phyloP scores from a whole-genome alignment of 805 yeast species.

The Cyberlindnera mississippiensis region DNA sequence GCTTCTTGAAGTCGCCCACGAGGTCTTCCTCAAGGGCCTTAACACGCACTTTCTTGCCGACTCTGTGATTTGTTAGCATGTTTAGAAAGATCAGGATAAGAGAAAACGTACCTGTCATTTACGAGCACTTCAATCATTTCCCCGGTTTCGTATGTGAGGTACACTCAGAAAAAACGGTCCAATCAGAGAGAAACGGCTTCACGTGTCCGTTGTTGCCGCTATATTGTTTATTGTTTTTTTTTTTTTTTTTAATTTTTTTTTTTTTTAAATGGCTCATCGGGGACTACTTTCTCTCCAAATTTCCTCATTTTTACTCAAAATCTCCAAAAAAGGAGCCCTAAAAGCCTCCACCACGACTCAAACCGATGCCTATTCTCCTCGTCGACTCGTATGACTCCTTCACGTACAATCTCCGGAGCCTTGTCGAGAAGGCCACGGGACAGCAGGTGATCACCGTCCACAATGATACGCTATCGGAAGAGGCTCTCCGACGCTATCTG shows the following conservation, averaged over 20 bases:
- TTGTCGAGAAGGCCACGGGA: conserved; percentile 51
- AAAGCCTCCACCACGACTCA: not conserved
- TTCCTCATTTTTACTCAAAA: not conserved
- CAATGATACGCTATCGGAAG: conserved; percentile 33
- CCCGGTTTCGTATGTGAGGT: too few relatives aligned
- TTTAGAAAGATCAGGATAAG: too few relatives aligned
- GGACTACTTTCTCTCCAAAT: not conserved
- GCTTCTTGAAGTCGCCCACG: conserved; percentile 84
- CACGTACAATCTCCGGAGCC: conserved; percentile 70
- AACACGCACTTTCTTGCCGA: conserved; percentile 84
- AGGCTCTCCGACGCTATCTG: conserved; percentile 40
- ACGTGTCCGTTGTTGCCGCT: not conserved
- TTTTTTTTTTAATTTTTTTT: conserved; percentile 1
- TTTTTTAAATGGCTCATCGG: not conserved
- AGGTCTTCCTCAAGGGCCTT: conserved; percentile 85
- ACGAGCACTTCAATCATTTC: conserved; percentile 69
- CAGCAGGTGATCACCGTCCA: conserved; percentile 34
- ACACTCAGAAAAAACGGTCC: too few relatives aligned
- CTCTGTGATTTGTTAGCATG: conserved; percentile 35
- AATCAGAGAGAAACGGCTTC: not conserved
- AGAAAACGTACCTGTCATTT: conserved; percentile 51
- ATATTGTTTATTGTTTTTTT: not conserved
- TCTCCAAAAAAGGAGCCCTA: too few relatives aligned
- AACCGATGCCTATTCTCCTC: conserved; percentile 50
- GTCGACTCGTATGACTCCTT: conserved; percentile 96